Conservation (phyloP, 495 filamentous ascomycete genomes). For the Tricharina praecox region DNA sequence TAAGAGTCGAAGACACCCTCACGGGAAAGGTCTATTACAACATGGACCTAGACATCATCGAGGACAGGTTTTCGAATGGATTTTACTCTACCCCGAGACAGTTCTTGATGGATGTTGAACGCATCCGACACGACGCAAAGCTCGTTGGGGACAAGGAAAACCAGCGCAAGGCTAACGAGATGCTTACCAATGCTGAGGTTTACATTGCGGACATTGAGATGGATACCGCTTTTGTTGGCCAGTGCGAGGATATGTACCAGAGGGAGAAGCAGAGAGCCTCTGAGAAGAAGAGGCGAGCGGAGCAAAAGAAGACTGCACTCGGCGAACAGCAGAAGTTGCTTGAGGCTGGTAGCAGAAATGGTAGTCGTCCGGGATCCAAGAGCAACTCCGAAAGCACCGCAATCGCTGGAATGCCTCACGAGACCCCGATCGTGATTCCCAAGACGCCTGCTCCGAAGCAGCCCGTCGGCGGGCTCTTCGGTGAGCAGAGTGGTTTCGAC, state of each 20-base stretch:
- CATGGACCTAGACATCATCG: constrained; percentile 78
- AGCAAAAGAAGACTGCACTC: constrained; percentile 16
- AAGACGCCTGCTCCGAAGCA: neutral
- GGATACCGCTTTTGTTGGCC: constrained; percentile 41
- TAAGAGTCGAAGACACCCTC: constrained; percentile 18
- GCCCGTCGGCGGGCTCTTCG: too few species aligned
- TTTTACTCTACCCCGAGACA: constrained; percentile 81
- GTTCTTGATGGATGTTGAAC: constrained; percentile 70
- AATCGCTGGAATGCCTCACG: neutral
- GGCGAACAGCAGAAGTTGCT: constrained; percentile 4
- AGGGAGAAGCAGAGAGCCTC: constrained; percentile 51
- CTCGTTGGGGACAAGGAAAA: constrained; percentile 58
- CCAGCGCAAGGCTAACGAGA: constrained; percentile 69
- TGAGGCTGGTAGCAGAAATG: neutral
- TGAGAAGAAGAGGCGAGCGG: constrained; percentile 40
- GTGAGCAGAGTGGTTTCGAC: neutral
- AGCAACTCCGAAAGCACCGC: neutral
- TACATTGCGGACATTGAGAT: constrained; percentile 57
- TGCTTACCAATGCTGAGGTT: constrained; percentile 78
- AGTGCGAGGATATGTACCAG: constrained; percentile 57
- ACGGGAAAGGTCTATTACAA: constrained; percentile 85
- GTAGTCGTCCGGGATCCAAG: neutral
- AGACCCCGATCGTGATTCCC: neutral
- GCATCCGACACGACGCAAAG: constrained; percentile 66
- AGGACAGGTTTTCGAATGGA: constrained; percentile 84